A percentile compares a stretch with the other conserved stretches of the same genome.
Evolutionary conservation across 805 yeast genomes (phyloP).

Genomic region (Sugiyamaella chiloensis): DNA sequence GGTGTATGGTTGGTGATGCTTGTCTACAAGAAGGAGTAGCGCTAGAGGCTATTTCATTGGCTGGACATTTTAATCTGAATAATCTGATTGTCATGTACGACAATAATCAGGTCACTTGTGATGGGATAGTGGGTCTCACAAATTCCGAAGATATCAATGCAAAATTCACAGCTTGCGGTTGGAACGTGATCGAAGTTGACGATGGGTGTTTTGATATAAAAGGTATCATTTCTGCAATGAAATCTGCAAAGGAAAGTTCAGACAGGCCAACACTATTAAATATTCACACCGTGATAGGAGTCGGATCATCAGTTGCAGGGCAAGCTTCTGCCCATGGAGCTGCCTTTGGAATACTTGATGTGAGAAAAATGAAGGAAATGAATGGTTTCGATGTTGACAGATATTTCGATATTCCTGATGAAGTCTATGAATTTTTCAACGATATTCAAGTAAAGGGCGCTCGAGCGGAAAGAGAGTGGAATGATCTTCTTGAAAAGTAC

Average conservation of each 20-base stretch:
- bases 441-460: conserved; percentile 58
- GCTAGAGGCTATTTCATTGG: conserved; percentile 88
- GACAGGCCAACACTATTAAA: conserved; percentile 89
- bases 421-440: conserved; percentile 65
- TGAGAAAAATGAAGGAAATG: conserved; percentile 75
- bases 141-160: conserved; percentile 88
- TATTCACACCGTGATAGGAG: conserved; percentile 89
- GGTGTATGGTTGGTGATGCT: conserved; percentile 89
- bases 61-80: conserved; percentile 92
- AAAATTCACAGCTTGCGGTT: conserved; percentile 89
- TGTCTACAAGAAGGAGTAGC: conserved; percentile 98
- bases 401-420: conserved; percentile 74
- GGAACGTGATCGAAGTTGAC: conserved; percentile 77
- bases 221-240: conserved; percentile 71
- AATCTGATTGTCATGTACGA: conserved; percentile 95
- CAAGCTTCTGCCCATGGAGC: conserved; percentile 94
- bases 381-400: conserved; percentile 87
- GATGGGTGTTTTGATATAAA: conserved; percentile 78
- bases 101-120: conserved; percentile 95
- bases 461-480: conserved; percentile 73
- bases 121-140: conserved; percentile 84
- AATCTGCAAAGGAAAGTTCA: conserved; percentile 68
- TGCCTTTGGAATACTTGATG: conserved; percentile 90
- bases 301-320: conserved; percentile 81
- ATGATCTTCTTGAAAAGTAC: conserved; percentile 59